A percentile compares a stretch with the other conserved stretches of the same genome.
Conservation (phyloP, 129 eudicot species). For the Escallonia rubra region DNA sequence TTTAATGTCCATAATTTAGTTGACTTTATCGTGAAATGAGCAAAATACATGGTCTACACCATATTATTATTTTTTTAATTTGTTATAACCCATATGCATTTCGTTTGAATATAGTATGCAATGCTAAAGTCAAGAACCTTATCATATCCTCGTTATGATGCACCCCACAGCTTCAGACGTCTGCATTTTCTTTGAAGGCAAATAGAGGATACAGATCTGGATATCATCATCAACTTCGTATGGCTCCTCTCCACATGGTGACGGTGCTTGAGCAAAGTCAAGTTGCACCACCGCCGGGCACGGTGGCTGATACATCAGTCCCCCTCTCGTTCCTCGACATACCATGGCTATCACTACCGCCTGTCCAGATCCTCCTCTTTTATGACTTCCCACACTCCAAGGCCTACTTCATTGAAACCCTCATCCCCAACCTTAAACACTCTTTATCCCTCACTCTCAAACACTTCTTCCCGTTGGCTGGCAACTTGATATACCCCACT, state of each 20-base stretch:
- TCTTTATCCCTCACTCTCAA: conserved; percentile 20
- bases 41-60: no score
- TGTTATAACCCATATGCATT: no score
- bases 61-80: no score
- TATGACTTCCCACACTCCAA: conserved; percentile 7
- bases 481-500: conserved; percentile 1
- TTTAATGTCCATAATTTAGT: no score
- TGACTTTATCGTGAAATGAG: no score
- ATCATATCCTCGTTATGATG: no score
- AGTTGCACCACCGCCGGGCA: conserved; percentile 15
- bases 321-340: conserved; percentile 22
- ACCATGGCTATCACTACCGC: conserved; percentile 14
- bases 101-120: no score
- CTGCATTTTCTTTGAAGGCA: no score
- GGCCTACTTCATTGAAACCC: neutral
- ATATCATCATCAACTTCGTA: no score
- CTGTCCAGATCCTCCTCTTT: conserved; percentile 19
- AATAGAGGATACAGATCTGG: no score
- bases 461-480: conserved; percentile 13
- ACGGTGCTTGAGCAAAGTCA: conserved; percentile 3
- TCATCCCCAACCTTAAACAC: conserved; percentile 11
- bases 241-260: neutral
- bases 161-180: no score
- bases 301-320: neutral
- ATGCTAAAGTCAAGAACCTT: no score